Percentiles rank a stretch among this genome's conserved stretches.
Conservation (phyloP, 306 rosid species). For the Prunus mume region DNA sequence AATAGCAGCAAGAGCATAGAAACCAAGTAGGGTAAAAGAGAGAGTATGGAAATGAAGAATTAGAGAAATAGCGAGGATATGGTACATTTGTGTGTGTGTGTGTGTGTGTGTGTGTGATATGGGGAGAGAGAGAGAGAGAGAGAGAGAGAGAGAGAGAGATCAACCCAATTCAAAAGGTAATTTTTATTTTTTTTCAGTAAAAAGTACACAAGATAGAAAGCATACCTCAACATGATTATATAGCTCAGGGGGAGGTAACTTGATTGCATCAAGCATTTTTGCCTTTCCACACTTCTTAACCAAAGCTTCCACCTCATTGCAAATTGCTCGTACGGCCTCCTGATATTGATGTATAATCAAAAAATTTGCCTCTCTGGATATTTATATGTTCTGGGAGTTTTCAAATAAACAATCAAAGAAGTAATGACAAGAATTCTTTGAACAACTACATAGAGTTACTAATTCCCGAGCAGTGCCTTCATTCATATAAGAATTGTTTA, state of each 20-base stretch:
- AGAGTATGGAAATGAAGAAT: background rate
- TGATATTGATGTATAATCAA: conserved; percentile 39
- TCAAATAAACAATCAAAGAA: conserved; percentile 21
- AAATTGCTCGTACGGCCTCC: conserved; percentile 88
- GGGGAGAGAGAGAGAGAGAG: background rate
- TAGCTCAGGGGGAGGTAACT: conserved; percentile 87
- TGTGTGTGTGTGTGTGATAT: background rate
- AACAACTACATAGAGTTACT: conserved; percentile 2
- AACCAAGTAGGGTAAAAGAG: background rate
- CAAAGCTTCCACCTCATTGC: conserved; percentile 80
- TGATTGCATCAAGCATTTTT: conserved; percentile 88
- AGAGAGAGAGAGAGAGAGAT: background rate
- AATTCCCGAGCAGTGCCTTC: conserved; percentile 5
- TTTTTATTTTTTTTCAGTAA: background rate
- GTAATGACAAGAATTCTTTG: conserved; percentile 10
- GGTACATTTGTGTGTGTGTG: background rate
- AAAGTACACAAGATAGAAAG: conserved; percentile 11
- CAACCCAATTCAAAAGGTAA: background rate
- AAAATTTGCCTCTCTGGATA: conserved; percentile 18
- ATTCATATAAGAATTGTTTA: background rate
- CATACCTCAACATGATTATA: conserved; percentile 80
- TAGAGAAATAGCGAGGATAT: background rate
- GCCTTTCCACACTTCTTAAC: conserved; percentile 91
- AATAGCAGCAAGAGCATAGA: background rate
- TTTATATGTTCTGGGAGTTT: background rate